Evolutionary conservation across 345 rosid species (phyloP), one percentile per base, ranked within the genome.

Genomic region (Erysimum cheiranthoides): DNA sequence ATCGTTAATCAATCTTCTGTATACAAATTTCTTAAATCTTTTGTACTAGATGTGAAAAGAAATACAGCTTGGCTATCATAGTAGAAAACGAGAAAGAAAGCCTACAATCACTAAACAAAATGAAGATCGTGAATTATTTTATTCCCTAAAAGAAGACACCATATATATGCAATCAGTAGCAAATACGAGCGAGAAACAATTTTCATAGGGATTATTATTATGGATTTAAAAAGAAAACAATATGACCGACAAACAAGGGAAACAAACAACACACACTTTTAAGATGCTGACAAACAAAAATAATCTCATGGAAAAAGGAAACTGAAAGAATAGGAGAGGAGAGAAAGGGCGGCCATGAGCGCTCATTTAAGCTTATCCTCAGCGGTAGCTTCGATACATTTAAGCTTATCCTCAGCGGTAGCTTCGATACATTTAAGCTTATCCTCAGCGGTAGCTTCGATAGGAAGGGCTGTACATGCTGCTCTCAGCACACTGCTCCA

Each of bases 391-490:
- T 58, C 96, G 78, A 82, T 94, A 92, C 76, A 12, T 43, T 27
- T 11, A 52, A 62, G 42, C 62, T 47, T 56, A 25, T 67, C 51
- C 66, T 84, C 74, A 94, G 34, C 97, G 89, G 66, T 82, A n/a
- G n/a, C n/a, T n/a, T n/a, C n/a, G n/a, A n/a, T n/a, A n/a, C n/a
- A n/a, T n/a, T n/a, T n/a, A n/a, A n/a, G n/a, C n/a, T n/a, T n/a
- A n/a, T n/a, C n/a, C n/a, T n/a, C n/a, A n/a, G n/a, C n/a, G 89
- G 66, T 82, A 94, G 73, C 39, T 81, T 58, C 96, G 78, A 82
- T 94, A 92, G 54, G 86, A 13, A 13, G 93, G 97, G 78, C 92
- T 85, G 81, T 94, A 94, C 97, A 94, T 92, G 91, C 97, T 90
- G 74, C 96, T 90, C 87, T 94, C 96, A 0, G 97, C 99, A 79